Conservation (phyloP, 2,329 filamentous ascomycete genomes). For the Alternaria sp. region DNA sequence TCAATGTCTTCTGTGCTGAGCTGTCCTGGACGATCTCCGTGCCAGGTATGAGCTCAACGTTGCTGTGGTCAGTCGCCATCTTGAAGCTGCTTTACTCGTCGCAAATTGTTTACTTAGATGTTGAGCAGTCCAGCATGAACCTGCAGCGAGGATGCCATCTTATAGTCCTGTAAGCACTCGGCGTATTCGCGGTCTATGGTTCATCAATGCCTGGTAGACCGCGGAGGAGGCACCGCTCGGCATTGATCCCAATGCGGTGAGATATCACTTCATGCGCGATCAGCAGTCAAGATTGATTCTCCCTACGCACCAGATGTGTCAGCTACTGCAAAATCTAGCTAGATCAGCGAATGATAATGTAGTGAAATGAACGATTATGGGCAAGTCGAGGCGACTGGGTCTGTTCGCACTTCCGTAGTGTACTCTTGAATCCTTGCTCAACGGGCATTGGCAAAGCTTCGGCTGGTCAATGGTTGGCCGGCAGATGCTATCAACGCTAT, state of each 20-base stretch:
- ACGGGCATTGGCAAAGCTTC: neutral
- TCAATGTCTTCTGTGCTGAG: slow-evolving; percentile 32
- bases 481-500: neutral
- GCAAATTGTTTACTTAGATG: neutral
- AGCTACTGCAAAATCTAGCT: neutral
- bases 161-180: neutral
- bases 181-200: neutral
- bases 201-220: neutral
- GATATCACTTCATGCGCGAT: slow-evolving; percentile 5
- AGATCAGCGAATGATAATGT: neutral
- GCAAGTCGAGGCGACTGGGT: neutral
- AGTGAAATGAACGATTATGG: neutral
- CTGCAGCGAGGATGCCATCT: neutral
- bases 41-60: slow-evolving; percentile 38
- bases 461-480: neutral
- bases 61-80: slow-evolving; percentile 21
- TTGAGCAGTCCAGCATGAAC: neutral
- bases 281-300: neutral
- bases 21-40: slow-evolving; percentile 42
- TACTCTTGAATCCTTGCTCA: neutral
- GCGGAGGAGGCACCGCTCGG: slow-evolving; percentile 3
- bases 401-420: neutral
- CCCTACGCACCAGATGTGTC: neutral
- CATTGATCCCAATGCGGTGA: neutral
- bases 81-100: neutral